Conservation (phyloP, 2,329 filamentous ascomycete genomes). For the Colletotrichum zoysiae region DNA sequence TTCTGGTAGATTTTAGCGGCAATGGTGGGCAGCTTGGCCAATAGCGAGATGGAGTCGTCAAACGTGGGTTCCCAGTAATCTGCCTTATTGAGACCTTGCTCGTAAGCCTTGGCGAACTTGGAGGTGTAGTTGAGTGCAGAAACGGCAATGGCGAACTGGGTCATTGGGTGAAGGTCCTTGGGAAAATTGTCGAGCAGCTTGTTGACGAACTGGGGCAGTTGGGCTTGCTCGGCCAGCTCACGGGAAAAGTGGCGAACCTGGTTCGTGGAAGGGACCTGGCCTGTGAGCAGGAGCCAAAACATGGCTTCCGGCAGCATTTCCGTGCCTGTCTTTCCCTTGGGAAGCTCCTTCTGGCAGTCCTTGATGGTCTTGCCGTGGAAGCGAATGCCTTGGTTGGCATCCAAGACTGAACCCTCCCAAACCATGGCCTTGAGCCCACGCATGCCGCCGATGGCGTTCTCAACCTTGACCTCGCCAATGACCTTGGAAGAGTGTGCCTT, state of each 20-base stretch:
- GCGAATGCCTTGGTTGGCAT: slow-evolving; percentile 96
- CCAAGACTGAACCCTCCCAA: slow-evolving; percentile 97
- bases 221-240: slow-evolving; percentile 87
- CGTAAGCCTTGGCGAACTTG: slow-evolving; percentile 93
- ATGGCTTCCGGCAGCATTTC: slow-evolving; percentile 99
- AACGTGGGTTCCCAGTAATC: slow-evolving; percentile 99
- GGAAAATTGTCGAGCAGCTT: slow-evolving; percentile 93
- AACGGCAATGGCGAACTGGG: slow-evolving; percentile 94
- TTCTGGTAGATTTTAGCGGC: slow-evolving; percentile 99
- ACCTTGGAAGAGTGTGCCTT: slow-evolving; percentile 86
- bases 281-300: slow-evolving; percentile 98
- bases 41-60: slow-evolving; percentile 91
- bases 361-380: slow-evolving; percentile 99
- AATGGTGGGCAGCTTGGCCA: slow-evolving; percentile 96
- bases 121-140: slow-evolving; percentile 96
- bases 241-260: slow-evolving; percentile 88
- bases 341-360: slow-evolving; percentile 93
- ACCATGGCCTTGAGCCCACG: slow-evolving; percentile 97
- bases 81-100: slow-evolving; percentile 89
- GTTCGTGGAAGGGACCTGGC: slow-evolving; percentile 84
- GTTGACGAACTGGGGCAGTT: slow-evolving; percentile 84
- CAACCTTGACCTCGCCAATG: slow-evolving; percentile 92
- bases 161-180: slow-evolving; percentile 95
- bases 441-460: slow-evolving; percentile 96
- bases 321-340: slow-evolving; percentile 90